Evolutionary conservation across 768 basidiomycete genomes (phyloP), one percentile per base, ranked within the genome.

Genomic region (Phanerochaete sordida): DNA sequence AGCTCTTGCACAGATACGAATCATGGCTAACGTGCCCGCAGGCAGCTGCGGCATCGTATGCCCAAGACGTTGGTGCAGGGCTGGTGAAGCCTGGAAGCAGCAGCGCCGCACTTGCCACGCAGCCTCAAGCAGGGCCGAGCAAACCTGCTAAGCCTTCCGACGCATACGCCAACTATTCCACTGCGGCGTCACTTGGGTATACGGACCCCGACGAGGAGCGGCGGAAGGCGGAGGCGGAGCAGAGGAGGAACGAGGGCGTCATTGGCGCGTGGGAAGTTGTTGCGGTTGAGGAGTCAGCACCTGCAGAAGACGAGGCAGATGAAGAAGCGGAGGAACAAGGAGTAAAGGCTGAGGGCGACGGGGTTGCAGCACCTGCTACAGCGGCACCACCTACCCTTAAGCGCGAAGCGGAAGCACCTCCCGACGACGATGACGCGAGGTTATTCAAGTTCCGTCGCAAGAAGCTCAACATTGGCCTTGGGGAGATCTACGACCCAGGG

Each of bases 161-260:
- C 66, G 83, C 81, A n/a, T 86, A 83, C 61, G 81, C 88, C 0
- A 90, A 96, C 71, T 99, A 98, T 72, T 86, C 92, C 12, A 94
- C 93, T 0, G 88, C 96, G 0, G 87, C 83, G 50, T 90, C 87
- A 0, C 80, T 98, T 0, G 95, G 95, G 1, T 88, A 84, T 66
- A 77, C 67, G 11, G 95, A 96, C 67, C 88, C 88, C 1, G 91
- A 93, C 61, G 85, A 78, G 8, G 90, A 90, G 59, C 76, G 82
- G 55, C 67, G 81, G 28, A 77, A 78, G n/a, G 84, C 82, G 0
- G 87, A 88, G 67, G 76, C 80, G 1, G 83, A 86, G 56, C 76
- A 82, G 46, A 79, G 83, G 24, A 80, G 78, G 50, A 82, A 76
- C 15, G 84, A 91, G 67, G 93, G 92, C 13, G 74, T 86, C 3